Evolutionary conservation across 148 eudicot species (phyloP).

Genomic region (Chenopodium suecicum): DNA sequence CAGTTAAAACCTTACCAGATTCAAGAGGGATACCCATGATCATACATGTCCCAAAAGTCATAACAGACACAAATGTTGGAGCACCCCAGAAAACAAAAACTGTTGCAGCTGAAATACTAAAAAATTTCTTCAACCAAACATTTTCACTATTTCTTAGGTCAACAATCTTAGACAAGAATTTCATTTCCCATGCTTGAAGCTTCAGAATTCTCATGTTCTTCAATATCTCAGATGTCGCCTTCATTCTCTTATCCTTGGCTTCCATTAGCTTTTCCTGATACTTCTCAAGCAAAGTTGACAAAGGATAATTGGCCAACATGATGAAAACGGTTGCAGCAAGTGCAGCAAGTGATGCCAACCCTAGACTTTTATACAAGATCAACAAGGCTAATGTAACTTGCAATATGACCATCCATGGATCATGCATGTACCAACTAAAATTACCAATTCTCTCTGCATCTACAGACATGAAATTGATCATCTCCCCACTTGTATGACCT

Average conservation of each 20-base stretch:
- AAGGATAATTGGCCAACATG: conserved; percentile 42
- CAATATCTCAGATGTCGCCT: conserved; percentile 46
- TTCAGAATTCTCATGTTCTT: conserved; percentile 52
- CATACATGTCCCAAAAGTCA: conserved; percentile 40
- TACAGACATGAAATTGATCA: conserved; percentile 47
- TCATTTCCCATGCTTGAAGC: conserved; percentile 57
- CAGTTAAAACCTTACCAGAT: conserved; percentile 45
- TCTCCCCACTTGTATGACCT: conserved; percentile 49
- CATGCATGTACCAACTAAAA: conserved; percentile 47
- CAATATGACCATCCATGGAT: conserved; percentile 41
- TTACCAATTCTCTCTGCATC: conserved; percentile 46
- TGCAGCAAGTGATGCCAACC: conserved; percentile 44
- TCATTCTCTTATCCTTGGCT: conserved; percentile 49
- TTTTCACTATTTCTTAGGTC: conserved; percentile 36
- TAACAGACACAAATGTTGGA: conserved; percentile 44
- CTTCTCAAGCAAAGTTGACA: conserved; percentile 38
- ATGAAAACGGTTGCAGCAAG: conserved; percentile 34
- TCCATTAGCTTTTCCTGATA: conserved; percentile 45
- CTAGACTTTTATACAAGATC: conserved; percentile 44
- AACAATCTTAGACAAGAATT: conserved; percentile 41
- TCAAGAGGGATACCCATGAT: conserved; percentile 45
- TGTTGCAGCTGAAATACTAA: conserved; percentile 30
- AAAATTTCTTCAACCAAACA: conserved; percentile 42
- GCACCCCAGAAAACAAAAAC: conserved; percentile 43
- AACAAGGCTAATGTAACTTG: conserved; percentile 40